A percentile compares a stretch with the other conserved stretches of the same genome.
Evolutionary conservation across 148 eudicot species (phyloP).

Genomic region (Rheum nobile): DNA sequence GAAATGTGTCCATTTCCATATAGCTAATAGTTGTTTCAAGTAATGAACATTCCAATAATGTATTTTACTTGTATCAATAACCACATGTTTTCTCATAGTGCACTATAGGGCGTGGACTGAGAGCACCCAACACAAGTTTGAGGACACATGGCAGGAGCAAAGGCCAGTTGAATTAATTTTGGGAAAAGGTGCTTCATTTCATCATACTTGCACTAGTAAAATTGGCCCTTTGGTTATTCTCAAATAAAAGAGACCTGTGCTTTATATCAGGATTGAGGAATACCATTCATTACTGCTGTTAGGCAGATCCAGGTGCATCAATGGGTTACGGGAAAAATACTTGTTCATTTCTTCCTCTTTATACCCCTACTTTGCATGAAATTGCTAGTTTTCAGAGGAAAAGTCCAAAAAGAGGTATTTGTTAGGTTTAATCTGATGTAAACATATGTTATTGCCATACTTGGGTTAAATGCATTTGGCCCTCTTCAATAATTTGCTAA

Average conservation of each 20-base stretch:
- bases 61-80: neutral
- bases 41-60: neutral
- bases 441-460: neutral
- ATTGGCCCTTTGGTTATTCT: neutral
- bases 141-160: conserved; percentile 94
- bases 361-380: neutral
- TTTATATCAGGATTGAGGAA: neutral
- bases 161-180: conserved; percentile 68
- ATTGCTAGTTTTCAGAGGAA: neutral
- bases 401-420: neutral
- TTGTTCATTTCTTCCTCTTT: neutral
- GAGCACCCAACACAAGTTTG: conserved; percentile 88
- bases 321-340: neutral
- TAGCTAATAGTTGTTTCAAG: neutral
- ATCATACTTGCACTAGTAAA: conserved; percentile 1
- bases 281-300: neutral
- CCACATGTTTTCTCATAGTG: conserved; percentile 32
- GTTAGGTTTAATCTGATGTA: neutral
- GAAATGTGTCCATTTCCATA: neutral
- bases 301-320: neutral
- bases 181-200: conserved; percentile 67
- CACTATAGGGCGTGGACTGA: conserved; percentile 94
- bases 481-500: neutral
- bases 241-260: neutral
- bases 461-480: neutral